phyloP scores from a whole-genome alignment of 306 rosid genomes.

The Abrus precatorius region DNA sequence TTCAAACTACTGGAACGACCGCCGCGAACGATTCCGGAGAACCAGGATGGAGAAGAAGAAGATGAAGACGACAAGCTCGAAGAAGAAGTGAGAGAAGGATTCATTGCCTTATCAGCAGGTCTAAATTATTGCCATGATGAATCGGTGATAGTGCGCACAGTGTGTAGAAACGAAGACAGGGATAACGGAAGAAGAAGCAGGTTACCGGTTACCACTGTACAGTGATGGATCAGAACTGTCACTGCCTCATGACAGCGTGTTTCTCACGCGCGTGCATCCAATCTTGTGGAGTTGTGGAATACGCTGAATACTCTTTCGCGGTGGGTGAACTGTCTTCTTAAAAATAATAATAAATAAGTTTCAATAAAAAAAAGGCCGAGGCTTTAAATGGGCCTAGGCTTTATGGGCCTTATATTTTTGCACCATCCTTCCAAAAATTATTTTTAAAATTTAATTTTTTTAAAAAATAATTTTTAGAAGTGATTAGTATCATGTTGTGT shows the following conservation, averaged over 20 bases:
- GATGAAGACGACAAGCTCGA: conserved; percentile 53
- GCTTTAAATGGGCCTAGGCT: neutral
- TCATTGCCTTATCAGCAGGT: conserved; percentile 63
- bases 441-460: no score
- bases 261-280: conserved; percentile 20
- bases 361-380: neutral
- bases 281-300: neutral
- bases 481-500: no score
- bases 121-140: conserved; percentile 13
- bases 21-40: conserved; percentile 82
- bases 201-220: conserved; percentile 42
- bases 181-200: neutral
- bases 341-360: neutral
- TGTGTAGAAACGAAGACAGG: neutral
- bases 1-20: conserved; percentile 67
- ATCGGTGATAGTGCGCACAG: neutral
- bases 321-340: neutral
- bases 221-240: neutral
- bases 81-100: conserved; percentile 63
- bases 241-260: conserved; percentile 4
- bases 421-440: no score
- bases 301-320: neutral
- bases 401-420: neutral
- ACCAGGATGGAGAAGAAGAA: conserved; percentile 76
- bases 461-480: no score